Conservation (phyloP, 139 green algal species). For the Volvox reticuliferus region DNA sequence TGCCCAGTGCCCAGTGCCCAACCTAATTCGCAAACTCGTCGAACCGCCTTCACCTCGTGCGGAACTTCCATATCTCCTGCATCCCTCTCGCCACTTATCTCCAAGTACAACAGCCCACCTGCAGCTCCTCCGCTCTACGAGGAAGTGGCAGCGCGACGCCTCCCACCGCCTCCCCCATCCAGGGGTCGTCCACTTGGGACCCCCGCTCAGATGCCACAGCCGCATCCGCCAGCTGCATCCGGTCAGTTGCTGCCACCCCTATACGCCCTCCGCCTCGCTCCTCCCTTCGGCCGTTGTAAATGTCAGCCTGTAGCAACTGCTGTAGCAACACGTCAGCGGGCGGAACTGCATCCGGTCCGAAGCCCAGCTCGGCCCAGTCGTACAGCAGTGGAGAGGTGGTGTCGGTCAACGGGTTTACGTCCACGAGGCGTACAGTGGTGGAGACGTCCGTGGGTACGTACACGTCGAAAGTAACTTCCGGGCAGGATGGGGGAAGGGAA, state of each 20-base stretch:
- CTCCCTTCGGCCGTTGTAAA: not conserved
- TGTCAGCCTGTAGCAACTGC: not conserved
- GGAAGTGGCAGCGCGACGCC: not conserved
- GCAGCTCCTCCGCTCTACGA: not conserved
- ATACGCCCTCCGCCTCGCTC: not conserved
- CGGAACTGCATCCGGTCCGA: not conserved
- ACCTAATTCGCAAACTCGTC: too few relatives aligned
- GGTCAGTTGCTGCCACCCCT: not conserved
- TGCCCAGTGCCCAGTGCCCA: too few relatives aligned
- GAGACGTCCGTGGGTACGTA: conserved; percentile 77
- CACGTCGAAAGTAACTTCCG: conserved; percentile 76
- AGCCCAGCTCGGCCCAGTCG: conserved; percentile 52
- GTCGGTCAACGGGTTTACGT: conserved; percentile 90
- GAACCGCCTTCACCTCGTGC: too few relatives aligned
- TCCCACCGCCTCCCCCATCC: not conserved
- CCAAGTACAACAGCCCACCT: conserved; percentile 1
- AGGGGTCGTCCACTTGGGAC: not conserved
- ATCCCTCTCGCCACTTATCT: not conserved
- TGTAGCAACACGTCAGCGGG: not conserved
- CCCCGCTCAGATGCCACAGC: not conserved
- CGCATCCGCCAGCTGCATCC: not conserved
- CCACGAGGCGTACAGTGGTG: conserved; percentile 77
- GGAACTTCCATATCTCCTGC: too few relatives aligned
- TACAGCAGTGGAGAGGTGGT: conserved; percentile 93
- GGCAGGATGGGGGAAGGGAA: not conserved